A percentile compares a stretch with the other conserved stretches of the same genome.
Evolutionary conservation across 2,329 filamentous ascomycete species (phyloP).

Genomic region (Talaromyces verruculosus): DNA sequence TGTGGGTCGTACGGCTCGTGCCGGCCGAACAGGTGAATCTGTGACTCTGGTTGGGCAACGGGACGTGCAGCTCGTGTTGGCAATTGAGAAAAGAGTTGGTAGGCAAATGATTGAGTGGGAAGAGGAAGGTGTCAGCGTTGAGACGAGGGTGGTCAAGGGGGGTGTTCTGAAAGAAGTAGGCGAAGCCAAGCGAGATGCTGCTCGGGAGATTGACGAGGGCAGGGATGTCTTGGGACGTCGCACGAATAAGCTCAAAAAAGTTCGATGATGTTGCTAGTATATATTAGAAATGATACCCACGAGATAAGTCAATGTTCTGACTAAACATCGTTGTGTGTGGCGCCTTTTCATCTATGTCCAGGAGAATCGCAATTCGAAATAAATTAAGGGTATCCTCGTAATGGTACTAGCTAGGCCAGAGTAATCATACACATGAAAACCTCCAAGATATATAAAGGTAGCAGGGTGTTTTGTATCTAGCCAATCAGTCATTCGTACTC

Average conservation of each 20-base stretch:
- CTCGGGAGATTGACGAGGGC: constrained; percentile 87
- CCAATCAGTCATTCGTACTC: constrained; percentile 1
- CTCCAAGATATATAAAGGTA: not conserved
- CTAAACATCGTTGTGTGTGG: not conserved
- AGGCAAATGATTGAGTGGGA: constrained; percentile 78
- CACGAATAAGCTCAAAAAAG: constrained; percentile 50
- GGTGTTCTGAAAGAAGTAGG: constrained; percentile 78
- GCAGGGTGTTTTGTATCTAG: not conserved
- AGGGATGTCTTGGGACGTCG: constrained; percentile 87
- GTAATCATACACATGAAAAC: constrained; percentile 7
- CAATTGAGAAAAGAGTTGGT: constrained; percentile 80
- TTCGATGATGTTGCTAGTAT: constrained; percentile 26
- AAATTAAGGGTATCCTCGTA: constrained; percentile 19
- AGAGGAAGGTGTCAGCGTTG: constrained; percentile 92
- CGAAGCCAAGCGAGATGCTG: constrained; percentile 92
- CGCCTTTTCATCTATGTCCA: not conserved
- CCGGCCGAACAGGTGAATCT: constrained; percentile 76
- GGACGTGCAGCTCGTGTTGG: constrained; percentile 85
- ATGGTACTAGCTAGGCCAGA: constrained; percentile 6
- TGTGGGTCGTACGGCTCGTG: constrained; percentile 91
- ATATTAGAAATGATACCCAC: constrained; percentile 19
- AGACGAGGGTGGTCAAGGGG: constrained; percentile 81
- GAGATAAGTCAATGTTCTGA: not conserved
- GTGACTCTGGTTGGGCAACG: constrained; percentile 90
- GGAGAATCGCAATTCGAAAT: not conserved